Conservation (phyloP, 2,329 filamentous ascomycete genomes). For the Cryphonectria radicalis region DNA sequence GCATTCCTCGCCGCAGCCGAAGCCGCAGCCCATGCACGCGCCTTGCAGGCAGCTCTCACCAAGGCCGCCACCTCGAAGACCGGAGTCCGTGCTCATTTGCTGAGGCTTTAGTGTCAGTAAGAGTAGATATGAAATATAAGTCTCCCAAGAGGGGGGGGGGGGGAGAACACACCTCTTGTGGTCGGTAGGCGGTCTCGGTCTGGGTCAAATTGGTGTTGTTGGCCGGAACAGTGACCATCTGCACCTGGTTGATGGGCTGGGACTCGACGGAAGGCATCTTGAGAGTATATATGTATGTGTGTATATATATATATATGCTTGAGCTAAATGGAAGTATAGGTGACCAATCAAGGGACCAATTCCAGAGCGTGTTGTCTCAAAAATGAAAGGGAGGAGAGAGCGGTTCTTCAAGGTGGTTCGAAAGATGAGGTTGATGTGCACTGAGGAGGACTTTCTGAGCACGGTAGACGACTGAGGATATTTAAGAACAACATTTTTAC, state of each 20-base stretch:
- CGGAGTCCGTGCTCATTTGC: constrained; percentile 8
- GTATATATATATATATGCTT: background rate
- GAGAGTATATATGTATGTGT: background rate
- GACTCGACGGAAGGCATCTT: constrained; percentile 14
- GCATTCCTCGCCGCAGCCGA: constrained; percentile 8
- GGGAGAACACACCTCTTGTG: background rate
- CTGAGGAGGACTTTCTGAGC: background rate
- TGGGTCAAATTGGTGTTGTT: background rate
- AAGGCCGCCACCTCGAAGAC: constrained; percentile 3
- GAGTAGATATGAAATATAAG: background rate
- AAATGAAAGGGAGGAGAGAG: no score
- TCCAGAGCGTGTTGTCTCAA: background rate
- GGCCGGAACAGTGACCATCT: constrained; percentile 1
- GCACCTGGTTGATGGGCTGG: constrained; percentile 8
- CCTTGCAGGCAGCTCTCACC: constrained; percentile 7
- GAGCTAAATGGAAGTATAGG: background rate
- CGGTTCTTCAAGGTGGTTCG: background rate
- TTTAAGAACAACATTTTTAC: background rate
- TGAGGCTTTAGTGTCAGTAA: background rate
- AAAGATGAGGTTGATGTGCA: background rate
- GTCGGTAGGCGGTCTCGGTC: constrained; percentile 1
- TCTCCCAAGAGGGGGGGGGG: background rate
- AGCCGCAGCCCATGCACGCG: constrained; percentile 4
- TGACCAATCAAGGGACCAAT: background rate
- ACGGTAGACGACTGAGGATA: background rate